Base-by-base conservation (phyloP, 2,329 filamentous ascomycete species). In the Herpotrichia juniperi region DNA sequence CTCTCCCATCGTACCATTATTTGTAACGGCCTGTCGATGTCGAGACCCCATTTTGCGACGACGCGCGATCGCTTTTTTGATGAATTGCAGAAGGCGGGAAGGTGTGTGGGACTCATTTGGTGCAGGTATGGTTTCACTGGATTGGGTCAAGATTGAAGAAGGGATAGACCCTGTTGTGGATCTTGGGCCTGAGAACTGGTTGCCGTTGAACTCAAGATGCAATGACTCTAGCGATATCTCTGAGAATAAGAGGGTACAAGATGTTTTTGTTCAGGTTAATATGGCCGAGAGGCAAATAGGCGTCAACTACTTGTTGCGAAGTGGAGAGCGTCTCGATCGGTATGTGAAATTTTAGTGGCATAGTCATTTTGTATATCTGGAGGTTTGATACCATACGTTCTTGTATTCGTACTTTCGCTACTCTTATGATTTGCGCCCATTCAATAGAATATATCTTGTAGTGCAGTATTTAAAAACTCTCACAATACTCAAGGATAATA, bases 21-120 rank as follows among this genome's bases (percentile, higher is more conserved):
- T 69, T 53, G 30, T 67, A 11, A 54, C 56, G 26, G 59, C 63
- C 12, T 62, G 58, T 51, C 62, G 62, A 9, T 68, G 64, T 39
- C 62, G 66, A 11, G 66, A 68, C 42, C 66, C 66, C 10, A 28
- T 60, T n/a, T 44, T 64, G 12, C 62, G 66, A 3, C 55, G 66
- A 12, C 61, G 64, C 24, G 66, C 64, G 17, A 56, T 69, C 14
- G 50, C 57, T 10, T 48, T 68, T 3, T 53, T 69, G 1, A 56
- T 66, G 17, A 61, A 53, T 40, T 60, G 56, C 50, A 48, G 63
- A 21, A 56, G 64, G 11, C 58, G 66, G 19, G 66, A 69, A 47
- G 65, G 66, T 4, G 59, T 64, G 2, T 69, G 65, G 66, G 62
- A 68, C 42, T 63, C 58, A 1, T 54, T 54, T 12, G 64, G 60